Base-by-base conservation (phyloP, 2,329 filamentous ascomycete species). In the Xylaria sp. region DNA sequence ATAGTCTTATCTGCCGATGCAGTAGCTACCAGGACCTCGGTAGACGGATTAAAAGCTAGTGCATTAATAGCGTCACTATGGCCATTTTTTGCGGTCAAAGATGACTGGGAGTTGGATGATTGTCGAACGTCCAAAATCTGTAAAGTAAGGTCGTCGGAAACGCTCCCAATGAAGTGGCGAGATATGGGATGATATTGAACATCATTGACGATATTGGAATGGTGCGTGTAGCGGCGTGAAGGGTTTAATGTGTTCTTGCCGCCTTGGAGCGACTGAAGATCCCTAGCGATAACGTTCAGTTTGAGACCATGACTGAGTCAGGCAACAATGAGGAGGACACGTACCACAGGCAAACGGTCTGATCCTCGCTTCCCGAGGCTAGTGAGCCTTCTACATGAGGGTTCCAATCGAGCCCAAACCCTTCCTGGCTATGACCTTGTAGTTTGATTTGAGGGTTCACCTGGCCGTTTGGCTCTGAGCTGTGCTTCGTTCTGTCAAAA, bases 1-100 rank as follows among this genome's bases (percentile, higher is more conserved):
- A 99, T 92, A 0, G 93, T 95, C 80, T 97, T 96, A 76, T 99
- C 95, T 0, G 92, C 93, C 28, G 94, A 98, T 2, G 92, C 95
- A 0, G 95, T 98, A 9, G 94, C 95, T 40, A 99, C 84, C 38
- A 97, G 84, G 37, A 91, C 92, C 74, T 99, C 94, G n/a, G 90
- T 91, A 33, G 89, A 89, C 0, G 94, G 94, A 74, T 97, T 97
- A 81, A 97, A 99, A 0, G 95, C 89, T 25, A 99, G 82, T n/a
- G 92, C 91, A 75, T 99, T 99, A 77, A 99, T 94, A 17, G 94
- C 94, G 76, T 98, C 95, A 8, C 85, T 85, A 74, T 99, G 96
- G 9, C 94, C 94, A 51, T 87, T 83, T 66, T 86, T 82, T 17
- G 88, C 90, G 40, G 89, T 84, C 52, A 91, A 84, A 4, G 91